Base-by-base conservation (phyloP, 2,329 filamentous ascomycete species). In the Xylaria hypoxylon region DNA sequence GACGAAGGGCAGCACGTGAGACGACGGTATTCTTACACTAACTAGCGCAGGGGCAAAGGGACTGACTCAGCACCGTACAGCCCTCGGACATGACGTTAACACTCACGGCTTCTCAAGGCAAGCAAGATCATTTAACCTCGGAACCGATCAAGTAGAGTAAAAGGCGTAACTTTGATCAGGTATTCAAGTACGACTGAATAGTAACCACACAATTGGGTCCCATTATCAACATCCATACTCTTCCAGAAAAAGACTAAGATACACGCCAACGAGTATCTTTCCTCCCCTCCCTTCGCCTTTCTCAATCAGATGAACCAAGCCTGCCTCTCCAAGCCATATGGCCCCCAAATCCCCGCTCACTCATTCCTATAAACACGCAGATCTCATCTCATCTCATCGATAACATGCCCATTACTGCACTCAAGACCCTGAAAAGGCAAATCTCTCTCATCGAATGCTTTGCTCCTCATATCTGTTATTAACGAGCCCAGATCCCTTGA, bases 41-140 rank as follows among this genome's bases (percentile, higher is more conserved):
- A 38, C 35, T 11, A 38, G 15, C 35, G 8, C 11, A 38, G 33
- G 11, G 33, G 33, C 8, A 11, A 28, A 48, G 45, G 45, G 50
- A 40, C 50, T 53, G 38, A 53, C 50, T 53, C 50, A 53, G 50
- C 50, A 13, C 33, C 28, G 19, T n/a, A 10, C 48, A 38, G 35
- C 35, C 13, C 15, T 38, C 28, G 35, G 13, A 15, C 15, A 5
- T 15, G 35, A 38, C 35, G 35, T 35, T 5, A 2, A 8, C 33
- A 3, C 33, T 13, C 33, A 35, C 8, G n/a, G n/a, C 10, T 35
- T 8, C 33, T 3, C 33, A 35, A 8, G 28, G 28, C 5, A 31
- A 8, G 28, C 28, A 5, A 8, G 28, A 35, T 35, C 33, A 13
- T 35, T 8, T 13, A 35, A 13, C 33, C 11, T 35, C 33, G 33